phyloP scores from a whole-genome alignment of 2,329 filamentous ascomycete species.

The Calonectria pteridis region DNA sequence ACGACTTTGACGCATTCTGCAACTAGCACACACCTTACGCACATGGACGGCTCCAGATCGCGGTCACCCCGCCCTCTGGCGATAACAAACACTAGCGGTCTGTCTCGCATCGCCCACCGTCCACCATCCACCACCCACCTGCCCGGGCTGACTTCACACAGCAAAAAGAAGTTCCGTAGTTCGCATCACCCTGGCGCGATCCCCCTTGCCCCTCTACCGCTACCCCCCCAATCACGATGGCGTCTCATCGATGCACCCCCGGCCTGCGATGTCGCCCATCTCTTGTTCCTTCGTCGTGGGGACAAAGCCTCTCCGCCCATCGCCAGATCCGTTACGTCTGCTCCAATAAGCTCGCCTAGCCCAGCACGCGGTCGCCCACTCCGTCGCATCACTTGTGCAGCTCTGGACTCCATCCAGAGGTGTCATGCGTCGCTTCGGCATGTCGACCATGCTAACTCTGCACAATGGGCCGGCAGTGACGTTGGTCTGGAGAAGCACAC shows the following conservation, averaged over 20 bases:
- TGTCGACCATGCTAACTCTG: slow-evolving; percentile 20
- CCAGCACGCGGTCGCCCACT: slow-evolving; percentile 34
- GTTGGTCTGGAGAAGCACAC: background rate
- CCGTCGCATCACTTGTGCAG: slow-evolving; percentile 32
- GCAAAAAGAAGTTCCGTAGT: slow-evolving; percentile 4
- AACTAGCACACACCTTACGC: slow-evolving; percentile 15
- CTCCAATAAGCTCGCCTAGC: slow-evolving; percentile 30
- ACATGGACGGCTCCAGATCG: slow-evolving; percentile 22
- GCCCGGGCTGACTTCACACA: background rate
- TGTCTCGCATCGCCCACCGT: slow-evolving; percentile 9
- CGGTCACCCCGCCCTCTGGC: slow-evolving; percentile 20
- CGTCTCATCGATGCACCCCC: slow-evolving; percentile 6
- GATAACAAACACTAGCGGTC: slow-evolving; percentile 28
- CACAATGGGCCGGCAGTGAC: slow-evolving; percentile 12
- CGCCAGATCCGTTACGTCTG: background rate
- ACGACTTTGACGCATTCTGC: slow-evolving; percentile 10
- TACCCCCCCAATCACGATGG: slow-evolving; percentile 11
- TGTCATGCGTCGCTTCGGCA: slow-evolving; percentile 39
- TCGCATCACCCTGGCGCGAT: slow-evolving; percentile 4
- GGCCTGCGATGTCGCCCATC: slow-evolving; percentile 14
- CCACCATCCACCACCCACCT: background rate
- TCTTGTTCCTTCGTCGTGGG: background rate
- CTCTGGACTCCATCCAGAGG: slow-evolving; percentile 27
- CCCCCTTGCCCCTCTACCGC: background rate
- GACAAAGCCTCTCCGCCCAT: background rate